Evolutionary conservation across 192 early-diverging fungal genomes (phyloP).

Genomic region (Coemansia nantahalensis): DNA sequence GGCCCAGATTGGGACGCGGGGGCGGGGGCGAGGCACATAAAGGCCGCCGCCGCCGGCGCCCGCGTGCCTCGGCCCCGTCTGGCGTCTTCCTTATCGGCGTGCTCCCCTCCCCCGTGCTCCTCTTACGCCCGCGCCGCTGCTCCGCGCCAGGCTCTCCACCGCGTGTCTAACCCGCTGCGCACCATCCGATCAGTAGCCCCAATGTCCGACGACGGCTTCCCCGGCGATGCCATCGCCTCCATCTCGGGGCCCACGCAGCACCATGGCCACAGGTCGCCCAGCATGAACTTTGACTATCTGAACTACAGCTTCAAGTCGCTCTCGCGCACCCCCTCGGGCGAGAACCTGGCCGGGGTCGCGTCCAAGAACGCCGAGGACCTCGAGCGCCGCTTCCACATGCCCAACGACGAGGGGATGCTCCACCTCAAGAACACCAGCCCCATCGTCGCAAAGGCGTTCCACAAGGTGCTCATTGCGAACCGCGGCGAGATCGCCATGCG

Average conservation of each 20-base stretch:
- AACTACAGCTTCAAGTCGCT: constrained; percentile 54
- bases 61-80: too few species aligned
- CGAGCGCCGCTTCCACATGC: constrained; percentile 55
- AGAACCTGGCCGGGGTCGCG: constrained; percentile 29
- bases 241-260: constrained; percentile 29
- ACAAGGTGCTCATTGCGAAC: constrained; percentile 58
- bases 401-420: constrained; percentile 52
- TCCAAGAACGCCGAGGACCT: constrained; percentile 31
- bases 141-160: too few species aligned
- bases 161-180: too few species aligned
- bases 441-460: constrained; percentile 41
- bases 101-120: too few species aligned
- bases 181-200: constrained; percentile 19
- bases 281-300: constrained; percentile 54
- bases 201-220: constrained; percentile 30
- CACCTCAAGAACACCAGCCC: constrained; percentile 53
- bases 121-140: too few species aligned
- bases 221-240: constrained; percentile 45
- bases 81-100: too few species aligned
- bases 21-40: too few species aligned
- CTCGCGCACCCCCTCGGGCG: constrained; percentile 39
- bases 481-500: constrained; percentile 91
- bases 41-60: too few species aligned
- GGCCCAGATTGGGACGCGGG: too few species aligned
- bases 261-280: constrained; percentile 23